Evolutionary conservation across 352 stramenopile species (phyloP).

Genomic region (Globisporangium spinosum): DNA sequence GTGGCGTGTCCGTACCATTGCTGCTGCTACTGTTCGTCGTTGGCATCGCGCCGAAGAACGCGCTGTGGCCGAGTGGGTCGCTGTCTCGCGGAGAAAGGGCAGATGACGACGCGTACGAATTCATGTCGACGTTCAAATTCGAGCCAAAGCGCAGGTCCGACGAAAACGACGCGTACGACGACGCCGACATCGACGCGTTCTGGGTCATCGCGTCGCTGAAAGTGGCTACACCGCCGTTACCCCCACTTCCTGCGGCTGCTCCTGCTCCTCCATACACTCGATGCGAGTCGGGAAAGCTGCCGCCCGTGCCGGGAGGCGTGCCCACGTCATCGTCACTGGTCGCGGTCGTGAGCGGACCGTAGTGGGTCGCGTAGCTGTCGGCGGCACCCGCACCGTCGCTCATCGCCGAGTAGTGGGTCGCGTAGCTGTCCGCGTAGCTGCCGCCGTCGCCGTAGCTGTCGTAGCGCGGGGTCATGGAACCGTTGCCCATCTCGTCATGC

Average conservation of each 20-base stretch:
- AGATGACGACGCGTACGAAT: constrained; percentile 17
- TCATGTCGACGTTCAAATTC: constrained; percentile 16
- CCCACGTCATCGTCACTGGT: constrained; percentile 11
- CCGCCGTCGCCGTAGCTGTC: constrained; percentile 12
- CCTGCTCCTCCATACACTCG: neutral
- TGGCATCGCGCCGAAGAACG: constrained; percentile 10
- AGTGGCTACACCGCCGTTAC: neutral
- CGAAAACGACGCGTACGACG: constrained; percentile 4
- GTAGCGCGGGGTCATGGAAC: constrained; percentile 14
- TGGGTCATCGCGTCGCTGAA: constrained; percentile 15
- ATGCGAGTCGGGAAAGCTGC: neutral
- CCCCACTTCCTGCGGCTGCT: neutral
- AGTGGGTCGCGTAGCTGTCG: constrained; percentile 19
- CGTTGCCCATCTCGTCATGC: neutral
- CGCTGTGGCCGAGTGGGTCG: constrained; percentile 7
- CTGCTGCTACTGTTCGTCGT: neutral
- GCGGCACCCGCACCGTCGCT: constrained; percentile 8
- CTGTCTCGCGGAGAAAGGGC: constrained; percentile 17
- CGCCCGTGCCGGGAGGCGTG: constrained; percentile 14
- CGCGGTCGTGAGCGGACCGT: constrained; percentile 12
- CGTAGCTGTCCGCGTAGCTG: constrained; percentile 16
- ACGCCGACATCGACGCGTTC: constrained; percentile 1
- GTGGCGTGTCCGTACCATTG: neutral
- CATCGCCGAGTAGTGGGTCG: constrained; percentile 15
- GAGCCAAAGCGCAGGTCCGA: constrained; percentile 5